Base-by-base conservation (phyloP, 2,329 filamentous ascomycete species). In the Talaromyces albobiverticillius region DNA sequence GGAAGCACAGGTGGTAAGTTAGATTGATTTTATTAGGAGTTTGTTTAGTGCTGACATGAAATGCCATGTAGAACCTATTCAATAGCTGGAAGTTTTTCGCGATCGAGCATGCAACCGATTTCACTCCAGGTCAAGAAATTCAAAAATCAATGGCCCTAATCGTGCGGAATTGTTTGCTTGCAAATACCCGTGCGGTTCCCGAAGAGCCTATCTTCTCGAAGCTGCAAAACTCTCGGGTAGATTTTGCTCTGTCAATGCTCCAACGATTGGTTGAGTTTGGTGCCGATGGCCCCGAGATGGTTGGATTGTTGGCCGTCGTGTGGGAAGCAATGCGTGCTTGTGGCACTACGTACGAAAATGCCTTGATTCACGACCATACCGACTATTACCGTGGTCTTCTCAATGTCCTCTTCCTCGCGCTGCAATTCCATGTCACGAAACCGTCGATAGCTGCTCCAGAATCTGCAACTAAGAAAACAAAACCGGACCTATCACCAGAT, bases 21-120 rank as follows among this genome's bases (percentile, higher is more conserved):
- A 34, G n/a, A 23, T 25, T 1, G 49, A 26, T 29, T 40, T 52
- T 36, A 54, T 47, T 38, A 42, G 61, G 74, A 64, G 61, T 74
- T 63, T 76, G 61, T 43, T 22, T 13, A 20, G 11, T 16, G 20
- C 54, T 55, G 61, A 59, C 45, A 20, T 29, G 16, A 36, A 10
- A 48, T 18, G 13, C 16, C 9, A 38, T 55, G 32, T 63, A 90
- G 87, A 82, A 85, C 41, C 82, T 99, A 16, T 87, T 96, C 59
- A 85, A 90, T 62, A 88, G 90, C 53, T 97, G 93, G 90, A 92
- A 95, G 68, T 86, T 90, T 56, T 79, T 99, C 8, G 83, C 93
- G 13, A 80, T 94, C 47, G 93, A 96, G 65, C 80, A 99, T 46
- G 90, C 88, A 67, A 83, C 83, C n/a, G 75, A 80, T 38, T 78